Percentiles rank a stretch among this genome's conserved stretches.
These are phyloP conservation scores for Fusarium hostae DNA, from an alignment of 2,329 filamentous ascomycete genomes.

Conservation along the genomic window DNA sequence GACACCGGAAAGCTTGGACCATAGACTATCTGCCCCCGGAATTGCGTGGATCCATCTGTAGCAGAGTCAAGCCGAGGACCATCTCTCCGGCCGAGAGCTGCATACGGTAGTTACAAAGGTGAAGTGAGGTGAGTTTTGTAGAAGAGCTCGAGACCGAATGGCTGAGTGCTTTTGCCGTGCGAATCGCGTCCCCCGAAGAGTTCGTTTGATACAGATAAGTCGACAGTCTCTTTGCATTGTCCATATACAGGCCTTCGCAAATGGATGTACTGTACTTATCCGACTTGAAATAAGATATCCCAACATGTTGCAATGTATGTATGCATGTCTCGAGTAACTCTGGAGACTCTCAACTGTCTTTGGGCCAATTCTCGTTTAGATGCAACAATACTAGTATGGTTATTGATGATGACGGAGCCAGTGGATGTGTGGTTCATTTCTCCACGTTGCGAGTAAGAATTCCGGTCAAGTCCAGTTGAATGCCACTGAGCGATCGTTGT, in stretches of 20 bases:
- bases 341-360: not conserved
- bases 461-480: not conserved
- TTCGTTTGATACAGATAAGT: not conserved
- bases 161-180: conserved; percentile 26
- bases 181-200: conserved; percentile 15
- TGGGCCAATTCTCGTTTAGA: not conserved
- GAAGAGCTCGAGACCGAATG: conserved; percentile 4
- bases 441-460: conserved; percentile 1
- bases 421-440: not conserved
- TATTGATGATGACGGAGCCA: conserved; percentile 8
- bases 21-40: conserved; percentile 2
- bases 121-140: conserved; percentile 9
- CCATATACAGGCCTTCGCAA: conserved; percentile 1
- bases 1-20: conserved; percentile 3
- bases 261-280: not conserved
- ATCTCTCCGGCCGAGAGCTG: conserved; percentile 34
- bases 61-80: conserved; percentile 33
- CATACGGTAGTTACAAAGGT: conserved; percentile 23
- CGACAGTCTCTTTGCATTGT: not conserved
- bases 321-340: conserved; percentile 3
- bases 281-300: not conserved
- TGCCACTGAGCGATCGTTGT: not conserved
- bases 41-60: conserved; percentile 20
- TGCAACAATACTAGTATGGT: not conserved
- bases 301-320: conserved; percentile 5